A percentile compares a stretch with the other conserved stretches of the same genome.
phyloP scores from a whole-genome alignment of 202 grass and related monocot species.

The Panicum virgatum region DNA sequence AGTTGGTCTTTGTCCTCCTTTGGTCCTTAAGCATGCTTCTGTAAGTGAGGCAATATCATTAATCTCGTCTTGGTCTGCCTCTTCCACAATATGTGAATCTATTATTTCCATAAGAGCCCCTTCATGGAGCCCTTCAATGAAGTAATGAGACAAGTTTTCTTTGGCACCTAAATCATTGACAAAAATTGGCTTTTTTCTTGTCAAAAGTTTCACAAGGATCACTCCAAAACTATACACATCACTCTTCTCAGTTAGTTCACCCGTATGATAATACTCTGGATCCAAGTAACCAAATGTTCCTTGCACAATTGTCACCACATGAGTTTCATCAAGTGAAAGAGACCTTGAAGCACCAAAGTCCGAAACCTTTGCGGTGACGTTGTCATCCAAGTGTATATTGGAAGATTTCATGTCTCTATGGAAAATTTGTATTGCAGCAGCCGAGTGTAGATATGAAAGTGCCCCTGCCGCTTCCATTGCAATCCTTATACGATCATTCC shows the following conservation, averaged over 20 bases:
- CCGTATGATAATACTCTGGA: not conserved
- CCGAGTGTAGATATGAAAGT: conserved; percentile 32
- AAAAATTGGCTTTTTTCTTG: conserved; percentile 43
- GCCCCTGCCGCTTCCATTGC: not conserved
- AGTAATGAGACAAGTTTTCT: conserved; percentile 43
- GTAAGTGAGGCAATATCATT: conserved; percentile 35
- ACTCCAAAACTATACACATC: conserved; percentile 16
- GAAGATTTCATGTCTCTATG: conserved; percentile 43
- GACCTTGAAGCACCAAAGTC: not conserved
- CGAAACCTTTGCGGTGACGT: not conserved
- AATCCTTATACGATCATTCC: conserved; percentile 32
- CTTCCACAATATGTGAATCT: conserved; percentile 23
- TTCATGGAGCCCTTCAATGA: conserved; percentile 16
- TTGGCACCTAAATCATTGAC: not conserved
- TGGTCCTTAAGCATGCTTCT: conserved; percentile 44
- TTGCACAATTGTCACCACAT: not conserved
- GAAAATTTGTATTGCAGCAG: conserved; percentile 28
- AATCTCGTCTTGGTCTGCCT: conserved; percentile 37
- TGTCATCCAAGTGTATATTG: conserved; percentile 2
- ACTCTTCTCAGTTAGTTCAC: not conserved
- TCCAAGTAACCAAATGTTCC: not conserved
- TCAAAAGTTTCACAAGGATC: conserved; percentile 53
- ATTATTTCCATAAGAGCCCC: conserved; percentile 34
- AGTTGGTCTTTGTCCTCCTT: conserved; percentile 48
- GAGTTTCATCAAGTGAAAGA: not conserved